phyloP scores from a whole-genome alignment of 2,329 filamentous ascomycete genomes.

The Uncinocarpus reesii region DNA sequence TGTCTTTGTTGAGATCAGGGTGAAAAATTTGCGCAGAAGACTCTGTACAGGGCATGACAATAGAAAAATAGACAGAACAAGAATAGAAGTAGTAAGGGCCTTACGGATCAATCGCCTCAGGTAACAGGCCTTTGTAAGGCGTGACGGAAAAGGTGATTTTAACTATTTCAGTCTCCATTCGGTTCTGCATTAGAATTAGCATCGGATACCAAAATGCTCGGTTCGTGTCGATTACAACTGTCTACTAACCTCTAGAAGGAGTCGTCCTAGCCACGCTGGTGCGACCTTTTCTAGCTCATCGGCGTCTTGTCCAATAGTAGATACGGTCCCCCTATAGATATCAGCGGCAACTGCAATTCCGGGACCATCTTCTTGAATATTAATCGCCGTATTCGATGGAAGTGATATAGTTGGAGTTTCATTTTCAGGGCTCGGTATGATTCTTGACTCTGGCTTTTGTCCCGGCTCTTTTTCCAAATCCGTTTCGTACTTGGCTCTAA shows the following conservation, averaged over 20 bases:
- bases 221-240: not conserved
- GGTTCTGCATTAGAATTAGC: slow-evolving; percentile 5
- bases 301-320: slow-evolving; percentile 61
- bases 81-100: slow-evolving; percentile 18
- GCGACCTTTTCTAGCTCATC: slow-evolving; percentile 76
- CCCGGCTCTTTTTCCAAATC: slow-evolving; percentile 31
- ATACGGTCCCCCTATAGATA: slow-evolving; percentile 82
- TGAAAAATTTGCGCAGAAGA: not conserved
- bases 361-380: slow-evolving; percentile 56
- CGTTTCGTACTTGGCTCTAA: slow-evolving; percentile 39
- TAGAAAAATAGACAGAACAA: slow-evolving; percentile 9
- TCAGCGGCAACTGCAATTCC: slow-evolving; percentile 62
- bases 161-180: slow-evolving; percentile 42
- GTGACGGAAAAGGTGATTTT: slow-evolving; percentile 93
- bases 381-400: slow-evolving; percentile 45
- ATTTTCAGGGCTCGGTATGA: slow-evolving; percentile 35
- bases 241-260: slow-evolving; percentile 56
- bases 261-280: slow-evolving; percentile 85
- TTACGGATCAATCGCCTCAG: slow-evolving; percentile 64
- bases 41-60: slow-evolving; percentile 9
- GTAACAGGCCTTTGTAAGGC: slow-evolving; percentile 65
- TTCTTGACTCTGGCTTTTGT: slow-evolving; percentile 30
- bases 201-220: not conserved
- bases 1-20: not conserved
- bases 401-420: slow-evolving; percentile 39